These are phyloP conservation scores for Aureobasidium uvarum DNA, from an alignment of 2,329 filamentous ascomycete genomes.

Conservation along the genomic window DNA sequence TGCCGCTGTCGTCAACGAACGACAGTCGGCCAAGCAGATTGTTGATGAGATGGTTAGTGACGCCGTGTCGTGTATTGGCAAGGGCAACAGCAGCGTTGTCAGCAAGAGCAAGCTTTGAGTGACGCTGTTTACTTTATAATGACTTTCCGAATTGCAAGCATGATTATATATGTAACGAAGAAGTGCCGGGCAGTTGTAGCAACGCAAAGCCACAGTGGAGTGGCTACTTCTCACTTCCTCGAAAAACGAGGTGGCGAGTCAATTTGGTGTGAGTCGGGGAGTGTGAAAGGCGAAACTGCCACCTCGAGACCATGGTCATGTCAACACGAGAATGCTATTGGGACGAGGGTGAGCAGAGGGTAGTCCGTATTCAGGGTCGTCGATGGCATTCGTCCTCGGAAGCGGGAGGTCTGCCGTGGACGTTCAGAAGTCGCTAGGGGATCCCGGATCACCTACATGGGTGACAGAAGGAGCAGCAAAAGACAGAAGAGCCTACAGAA, in stretches of 20 bases:
- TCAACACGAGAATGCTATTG: background rate
- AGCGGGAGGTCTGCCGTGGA: background rate
- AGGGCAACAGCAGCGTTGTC: constrained; percentile 34
- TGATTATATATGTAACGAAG: constrained; percentile 9
- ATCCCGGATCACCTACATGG: background rate
- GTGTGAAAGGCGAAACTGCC: background rate
- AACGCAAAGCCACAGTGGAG: background rate
- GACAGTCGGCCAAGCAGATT: constrained; percentile 85
- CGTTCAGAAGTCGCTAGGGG: background rate
- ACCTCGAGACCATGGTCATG: background rate
- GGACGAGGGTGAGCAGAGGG: background rate
- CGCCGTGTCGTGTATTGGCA: constrained; percentile 50
- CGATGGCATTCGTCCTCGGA: background rate
- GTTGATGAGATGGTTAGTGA: constrained; percentile 91
- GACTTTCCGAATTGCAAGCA: constrained; percentile 1
- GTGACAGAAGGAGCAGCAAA: background rate
- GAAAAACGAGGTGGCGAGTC: background rate
- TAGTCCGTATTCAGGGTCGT: too few species aligned
- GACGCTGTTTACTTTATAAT: background rate
- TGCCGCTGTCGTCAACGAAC: constrained; percentile 88
- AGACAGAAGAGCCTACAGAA: background rate
- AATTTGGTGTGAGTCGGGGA: background rate
- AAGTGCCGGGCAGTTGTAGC: background rate
- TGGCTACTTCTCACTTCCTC: background rate
- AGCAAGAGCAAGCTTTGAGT: constrained; percentile 40